Evolutionary conservation across 2,329 filamentous ascomycete species (phyloP), one percentile per base, ranked within the genome.

Genomic region (Fusarium lyarnte): DNA sequence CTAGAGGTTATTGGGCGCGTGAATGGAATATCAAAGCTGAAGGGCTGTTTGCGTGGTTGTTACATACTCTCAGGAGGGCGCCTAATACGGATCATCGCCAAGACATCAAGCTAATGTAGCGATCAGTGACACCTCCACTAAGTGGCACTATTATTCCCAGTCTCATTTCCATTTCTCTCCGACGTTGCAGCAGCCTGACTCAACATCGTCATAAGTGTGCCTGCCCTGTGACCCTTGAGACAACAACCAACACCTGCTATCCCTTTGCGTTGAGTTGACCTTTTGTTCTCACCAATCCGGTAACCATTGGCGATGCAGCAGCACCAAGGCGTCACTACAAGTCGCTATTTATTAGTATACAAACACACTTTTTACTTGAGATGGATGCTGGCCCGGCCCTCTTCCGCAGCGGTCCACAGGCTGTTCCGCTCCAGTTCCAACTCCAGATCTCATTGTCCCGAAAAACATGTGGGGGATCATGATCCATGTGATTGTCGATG

Each of bases 401-500:
- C 52, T 66, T 66, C 61, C 64, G 64, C 45, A 23, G 33, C 39
- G 51, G 45, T 31, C 64, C 57, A 66, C 51, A 46, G 35, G 23
- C 53, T 23, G 41, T 69, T 71, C 67, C 63, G 52, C 59, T 49
- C 29, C 27, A 66, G 39, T 49, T 35, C 53, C 29, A 55, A 12
- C 39, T 33, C 39, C 41, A 58, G 61, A 54, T 58, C 45, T 61
- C 52, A 73, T 62, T 66, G 54, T 54, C 53, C 55, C 69, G 65
- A 60, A 73, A 52, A 58, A 65, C 47, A 53, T 72, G 69, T 70
- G 69, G 70, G 70, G 65, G 53, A 72, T 72, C 54, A 58, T 45
- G 53, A 72, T 64, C 68, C 69, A 72, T 72, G 54, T 46, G 60
- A 41, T 58, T 69, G 54, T 69, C 69, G 51, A 73, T 73, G 69